Evolutionary conservation across 106 monocot species (phyloP).

Genomic region (Platanthera zijinensis): DNA sequence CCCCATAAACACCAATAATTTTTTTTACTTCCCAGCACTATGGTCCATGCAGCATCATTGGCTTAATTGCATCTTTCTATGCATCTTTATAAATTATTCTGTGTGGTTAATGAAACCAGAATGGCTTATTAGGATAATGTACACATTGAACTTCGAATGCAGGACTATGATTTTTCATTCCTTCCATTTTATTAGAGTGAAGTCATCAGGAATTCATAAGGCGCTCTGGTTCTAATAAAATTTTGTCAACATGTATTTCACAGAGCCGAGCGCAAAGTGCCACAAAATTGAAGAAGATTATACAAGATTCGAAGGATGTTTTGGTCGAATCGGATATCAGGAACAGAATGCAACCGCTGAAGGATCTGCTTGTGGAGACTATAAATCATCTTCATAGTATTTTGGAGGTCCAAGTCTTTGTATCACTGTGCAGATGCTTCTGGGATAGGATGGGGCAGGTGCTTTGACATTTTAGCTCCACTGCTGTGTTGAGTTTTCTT

Average conservation of each 20-base stretch:
- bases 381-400: conserved; percentile 70
- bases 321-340: conserved; percentile 77
- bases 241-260: conserved; percentile 6
- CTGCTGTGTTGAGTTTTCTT: neutral
- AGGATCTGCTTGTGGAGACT: conserved; percentile 55
- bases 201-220: neutral
- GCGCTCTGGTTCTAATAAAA: neutral
- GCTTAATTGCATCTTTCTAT: neutral
- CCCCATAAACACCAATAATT: too few relatives aligned
- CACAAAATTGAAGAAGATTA: conserved; percentile 93
- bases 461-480: neutral
- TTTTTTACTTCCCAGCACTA: too few relatives aligned
- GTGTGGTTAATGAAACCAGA: neutral
- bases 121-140: neutral
- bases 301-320: conserved; percentile 79
- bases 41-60: too few relatives aligned
- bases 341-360: conserved; percentile 83
- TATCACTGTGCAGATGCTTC: conserved; percentile 72
- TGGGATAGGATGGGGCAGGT: conserved; percentile 99
- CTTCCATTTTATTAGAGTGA: neutral
- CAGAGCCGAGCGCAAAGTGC: conserved; percentile 62
- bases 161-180: neutral
- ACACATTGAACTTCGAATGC: neutral
- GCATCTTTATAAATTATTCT: neutral
- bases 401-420: conserved; percentile 71